Percentiles rank a stretch among this genome's conserved stretches.
Conservation (phyloP, 306 rosid genomes). For the Gastrolobium villosum region DNA sequence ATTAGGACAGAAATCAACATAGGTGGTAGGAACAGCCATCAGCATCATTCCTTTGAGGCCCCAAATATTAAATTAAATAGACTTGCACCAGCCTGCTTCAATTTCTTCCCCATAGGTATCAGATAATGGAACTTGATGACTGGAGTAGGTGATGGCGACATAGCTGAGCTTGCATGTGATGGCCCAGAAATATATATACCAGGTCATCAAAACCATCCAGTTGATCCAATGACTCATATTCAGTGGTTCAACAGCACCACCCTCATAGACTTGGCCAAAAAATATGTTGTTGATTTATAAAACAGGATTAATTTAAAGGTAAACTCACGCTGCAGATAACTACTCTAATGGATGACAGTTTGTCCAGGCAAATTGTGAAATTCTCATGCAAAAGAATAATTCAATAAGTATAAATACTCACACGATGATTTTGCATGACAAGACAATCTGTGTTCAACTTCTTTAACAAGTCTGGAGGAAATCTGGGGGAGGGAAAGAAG, state of each 20-base stretch:
- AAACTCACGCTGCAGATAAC: not conserved
- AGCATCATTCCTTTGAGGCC: conserved; percentile 10
- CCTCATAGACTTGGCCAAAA: not conserved
- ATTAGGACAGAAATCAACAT: not conserved
- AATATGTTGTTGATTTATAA: not conserved
- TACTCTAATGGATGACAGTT: conserved; percentile 12
- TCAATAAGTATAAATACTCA: conserved; percentile 53
- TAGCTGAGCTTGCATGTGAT: conserved; percentile 1
- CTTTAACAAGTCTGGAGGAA: conserved; percentile 78
- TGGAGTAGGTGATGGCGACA: not conserved
- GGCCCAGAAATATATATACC: not conserved
- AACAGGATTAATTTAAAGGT: not conserved
- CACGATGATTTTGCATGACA: conserved; percentile 85
- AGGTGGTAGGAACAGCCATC: not conserved
- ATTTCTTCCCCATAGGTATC: conserved; percentile 29
- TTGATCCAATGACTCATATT: conserved; percentile 8
- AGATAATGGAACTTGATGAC: not conserved
- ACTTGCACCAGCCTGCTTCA: conserved; percentile 1
- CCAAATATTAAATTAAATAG: conserved; percentile 41
- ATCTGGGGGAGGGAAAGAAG: conserved; percentile 59
- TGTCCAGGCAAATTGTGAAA: conserved; percentile 16
- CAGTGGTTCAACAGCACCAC: not conserved
- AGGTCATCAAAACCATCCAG: not conserved
- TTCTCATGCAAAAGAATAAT: not conserved
- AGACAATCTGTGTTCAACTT: conserved; percentile 86